These are phyloP conservation scores for Plectosphaerella sp. DNA, from an alignment of 2,329 filamentous ascomycete genomes.

Conservation along the genomic window DNA sequence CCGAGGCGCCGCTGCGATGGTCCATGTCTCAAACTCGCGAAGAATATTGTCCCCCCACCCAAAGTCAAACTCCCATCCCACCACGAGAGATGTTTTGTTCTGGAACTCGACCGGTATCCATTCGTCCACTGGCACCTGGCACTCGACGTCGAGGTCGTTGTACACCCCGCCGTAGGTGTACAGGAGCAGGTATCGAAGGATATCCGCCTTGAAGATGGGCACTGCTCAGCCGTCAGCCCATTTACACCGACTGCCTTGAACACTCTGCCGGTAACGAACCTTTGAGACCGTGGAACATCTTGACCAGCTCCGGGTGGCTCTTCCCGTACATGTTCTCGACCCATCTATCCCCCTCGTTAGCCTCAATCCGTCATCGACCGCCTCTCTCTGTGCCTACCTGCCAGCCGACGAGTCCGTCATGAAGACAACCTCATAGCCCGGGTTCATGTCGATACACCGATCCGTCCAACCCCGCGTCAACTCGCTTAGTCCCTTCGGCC, in stretches of 20 bases:
- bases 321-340: conserved; percentile 36
- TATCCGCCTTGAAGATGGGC: conserved; percentile 54
- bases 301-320: conserved; percentile 15
- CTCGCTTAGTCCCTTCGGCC: conserved; percentile 25
- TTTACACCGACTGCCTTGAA: not conserved
- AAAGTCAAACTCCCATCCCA: conserved; percentile 22
- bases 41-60: conserved; percentile 13
- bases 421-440: conserved; percentile 18
- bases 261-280: not conserved
- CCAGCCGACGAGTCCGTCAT: conserved; percentile 17
- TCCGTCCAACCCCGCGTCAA: conserved; percentile 23
- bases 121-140: conserved; percentile 25
- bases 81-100: conserved; percentile 11
- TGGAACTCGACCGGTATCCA: conserved; percentile 23
- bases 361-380: too few relatives aligned
- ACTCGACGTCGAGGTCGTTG: conserved; percentile 41
- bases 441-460: conserved; percentile 21
- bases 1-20: conserved; percentile 14
- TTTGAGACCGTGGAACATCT: conserved; percentile 14
- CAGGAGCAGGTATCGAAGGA: conserved; percentile 66
- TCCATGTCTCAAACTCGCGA: conserved; percentile 15
- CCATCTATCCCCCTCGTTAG: conserved; percentile 20
- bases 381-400: too few relatives aligned
- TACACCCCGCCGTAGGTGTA: conserved; percentile 76
- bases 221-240: conserved; percentile 7